A percentile compares a stretch with the other conserved stretches of the same genome.
These are phyloP conservation scores for Rhodofomes roseus DNA, from an alignment of 1,284 basidiomycete species.

Conservation along the genomic window DNA sequence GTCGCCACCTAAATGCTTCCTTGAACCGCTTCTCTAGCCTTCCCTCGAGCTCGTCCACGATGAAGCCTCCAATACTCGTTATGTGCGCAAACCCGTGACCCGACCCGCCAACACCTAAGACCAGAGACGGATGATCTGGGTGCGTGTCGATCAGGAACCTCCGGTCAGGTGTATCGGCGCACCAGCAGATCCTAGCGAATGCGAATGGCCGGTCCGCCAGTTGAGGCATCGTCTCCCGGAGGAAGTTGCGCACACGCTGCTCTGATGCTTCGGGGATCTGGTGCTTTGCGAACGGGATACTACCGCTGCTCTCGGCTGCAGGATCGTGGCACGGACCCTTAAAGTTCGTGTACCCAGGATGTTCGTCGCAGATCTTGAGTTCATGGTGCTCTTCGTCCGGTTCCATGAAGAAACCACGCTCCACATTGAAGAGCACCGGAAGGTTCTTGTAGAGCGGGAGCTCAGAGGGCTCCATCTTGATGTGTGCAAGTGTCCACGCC, in stretches of 20 bases:
- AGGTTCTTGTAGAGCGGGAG: not conserved
- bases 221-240: not conserved
- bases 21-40: not conserved
- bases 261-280: not conserved
- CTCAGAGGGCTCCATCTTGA: not conserved
- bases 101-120: not conserved
- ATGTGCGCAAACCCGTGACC: not conserved
- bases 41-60: not conserved
- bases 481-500: not conserved
- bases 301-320: not conserved
- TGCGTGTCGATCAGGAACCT: conserved; percentile 1
- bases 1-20: not conserved
- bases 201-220: not conserved
- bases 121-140: not conserved
- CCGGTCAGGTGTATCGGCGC: not conserved
- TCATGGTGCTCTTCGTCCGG: not conserved
- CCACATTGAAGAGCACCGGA: not conserved
- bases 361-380: not conserved
- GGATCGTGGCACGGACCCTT: not conserved
- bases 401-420: not conserved
- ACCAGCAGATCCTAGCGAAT: not conserved
- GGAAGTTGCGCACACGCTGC: not conserved
- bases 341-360: not conserved
- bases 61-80: not conserved
- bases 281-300: not conserved